Percentiles rank a stretch among this genome's conserved stretches.
These are phyloP conservation scores for Fusarium mundagurra DNA, from an alignment of 2,329 filamentous ascomycete species.

Conservation along the genomic window DNA sequence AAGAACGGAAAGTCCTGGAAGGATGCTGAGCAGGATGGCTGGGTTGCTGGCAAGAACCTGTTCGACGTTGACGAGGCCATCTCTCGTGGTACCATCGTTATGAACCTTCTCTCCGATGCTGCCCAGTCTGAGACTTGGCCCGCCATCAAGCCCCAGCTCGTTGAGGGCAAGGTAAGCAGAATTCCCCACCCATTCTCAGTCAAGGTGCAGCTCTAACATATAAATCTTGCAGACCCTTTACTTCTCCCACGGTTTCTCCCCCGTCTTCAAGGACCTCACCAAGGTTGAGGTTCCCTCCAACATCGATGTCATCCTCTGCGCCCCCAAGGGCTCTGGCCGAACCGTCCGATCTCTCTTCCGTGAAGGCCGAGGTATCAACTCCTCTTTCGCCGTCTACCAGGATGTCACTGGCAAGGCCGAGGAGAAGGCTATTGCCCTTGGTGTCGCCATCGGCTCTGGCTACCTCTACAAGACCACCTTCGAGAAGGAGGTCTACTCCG, in stretches of 20 bases:
- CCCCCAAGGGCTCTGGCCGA: conserved; percentile 98
- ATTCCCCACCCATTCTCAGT: not conserved
- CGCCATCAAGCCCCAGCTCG: conserved; percentile 95
- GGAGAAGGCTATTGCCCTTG: conserved; percentile 96
- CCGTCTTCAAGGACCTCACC: conserved; percentile 99
- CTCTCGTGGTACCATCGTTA: conserved; percentile 90
- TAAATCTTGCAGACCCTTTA: conserved; percentile 82
- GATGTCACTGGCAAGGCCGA: conserved; percentile 97
- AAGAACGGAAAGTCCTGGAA: conserved; percentile 99
- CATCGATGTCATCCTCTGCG: conserved; percentile 99
- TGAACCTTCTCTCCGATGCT: conserved; percentile 98
- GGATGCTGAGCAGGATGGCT: conserved; percentile 96
- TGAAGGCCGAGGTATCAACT: conserved; percentile 99
- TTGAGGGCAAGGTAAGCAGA: conserved; percentile 91
- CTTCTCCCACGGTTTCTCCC: conserved; percentile 99
- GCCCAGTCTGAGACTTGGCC: conserved; percentile 99
- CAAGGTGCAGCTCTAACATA: conserved; percentile 34
- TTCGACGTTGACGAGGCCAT: conserved; percentile 99
- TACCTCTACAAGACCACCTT: conserved; percentile 99
- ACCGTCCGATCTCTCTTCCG: conserved; percentile 99
- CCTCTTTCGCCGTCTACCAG: conserved; percentile 97
- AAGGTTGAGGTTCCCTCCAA: conserved; percentile 96
- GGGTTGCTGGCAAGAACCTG: conserved; percentile 98
- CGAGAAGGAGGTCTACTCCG: conserved; percentile 99
- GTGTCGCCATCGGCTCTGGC: conserved; percentile 95